Percentiles rank a stretch among this genome's conserved stretches.
Evolutionary conservation across 305 asterid genomes (phyloP).

Genomic region (Fraxinus angustifolia): DNA sequence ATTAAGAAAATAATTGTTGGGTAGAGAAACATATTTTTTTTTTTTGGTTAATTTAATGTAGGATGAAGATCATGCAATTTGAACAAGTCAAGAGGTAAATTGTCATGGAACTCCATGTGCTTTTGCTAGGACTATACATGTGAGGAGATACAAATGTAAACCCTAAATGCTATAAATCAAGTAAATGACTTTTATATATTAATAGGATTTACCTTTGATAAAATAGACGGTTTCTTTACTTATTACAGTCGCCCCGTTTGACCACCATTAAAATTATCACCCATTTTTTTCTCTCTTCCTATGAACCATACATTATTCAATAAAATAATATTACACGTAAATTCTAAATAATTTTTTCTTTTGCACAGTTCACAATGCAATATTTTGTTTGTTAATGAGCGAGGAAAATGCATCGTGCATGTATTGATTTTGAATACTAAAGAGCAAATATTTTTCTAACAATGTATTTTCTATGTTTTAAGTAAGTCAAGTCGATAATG

Average conservation of each 20-base stretch:
- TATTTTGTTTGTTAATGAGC: not conserved
- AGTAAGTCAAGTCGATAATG: not conserved
- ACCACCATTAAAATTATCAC: too few species aligned
- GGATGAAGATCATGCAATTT: not conserved
- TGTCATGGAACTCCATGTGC: constrained; percentile 38
- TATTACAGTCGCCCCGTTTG: not conserved
- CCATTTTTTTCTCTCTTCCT: too few species aligned
- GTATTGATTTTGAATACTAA: not conserved
- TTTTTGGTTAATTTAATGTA: not conserved
- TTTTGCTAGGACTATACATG: constrained; percentile 36
- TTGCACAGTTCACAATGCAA: constrained; percentile 14
- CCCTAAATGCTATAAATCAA: constrained; percentile 19
- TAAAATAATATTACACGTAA: too few species aligned
- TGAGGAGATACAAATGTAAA: constrained; percentile 24
- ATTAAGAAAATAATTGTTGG: too few species aligned
- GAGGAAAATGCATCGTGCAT: not conserved
- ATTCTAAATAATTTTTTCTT: not conserved
- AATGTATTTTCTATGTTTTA: not conserved
- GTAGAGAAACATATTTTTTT: not conserved
- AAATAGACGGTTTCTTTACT: not conserved
- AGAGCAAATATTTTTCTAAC: not conserved
- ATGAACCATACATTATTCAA: too few species aligned
- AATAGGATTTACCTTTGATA: not conserved
- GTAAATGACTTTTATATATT: constrained; percentile 13
- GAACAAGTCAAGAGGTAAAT: not conserved